Percentiles rank a stretch among this genome's conserved stretches.
Evolutionary conservation across 2,329 filamentous ascomycete genomes (phyloP).

Genomic region (Cladobotryum mycophilum): DNA sequence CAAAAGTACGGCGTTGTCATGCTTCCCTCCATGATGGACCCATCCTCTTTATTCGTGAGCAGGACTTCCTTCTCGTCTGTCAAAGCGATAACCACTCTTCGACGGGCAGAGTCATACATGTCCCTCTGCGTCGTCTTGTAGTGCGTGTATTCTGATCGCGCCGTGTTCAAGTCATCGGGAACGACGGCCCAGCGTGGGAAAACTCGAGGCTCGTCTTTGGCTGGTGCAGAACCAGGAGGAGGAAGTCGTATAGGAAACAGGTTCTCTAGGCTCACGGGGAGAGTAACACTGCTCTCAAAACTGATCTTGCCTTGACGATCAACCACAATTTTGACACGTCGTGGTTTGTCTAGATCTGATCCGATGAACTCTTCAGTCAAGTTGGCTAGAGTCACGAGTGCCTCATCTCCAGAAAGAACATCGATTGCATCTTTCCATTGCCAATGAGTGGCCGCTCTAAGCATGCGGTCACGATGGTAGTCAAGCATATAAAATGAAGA

Average conservation of each 20-base stretch:
- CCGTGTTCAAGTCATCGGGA: constrained; percentile 36
- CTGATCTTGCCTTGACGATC: constrained; percentile 40
- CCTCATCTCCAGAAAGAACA: constrained; percentile 38
- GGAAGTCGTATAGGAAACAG: constrained; percentile 54
- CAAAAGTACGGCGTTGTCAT: constrained; percentile 78
- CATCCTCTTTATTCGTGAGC: constrained; percentile 54
- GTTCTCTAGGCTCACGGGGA: constrained; percentile 39
- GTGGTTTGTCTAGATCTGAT: constrained; percentile 26
- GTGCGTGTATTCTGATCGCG: constrained; percentile 61
- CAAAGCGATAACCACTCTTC: constrained; percentile 48
- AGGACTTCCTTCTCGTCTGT: constrained; percentile 63
- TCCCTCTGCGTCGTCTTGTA: constrained; percentile 77
- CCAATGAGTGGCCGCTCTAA: constrained; percentile 55
- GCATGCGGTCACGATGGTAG: constrained; percentile 71
- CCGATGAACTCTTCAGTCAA: constrained; percentile 31
- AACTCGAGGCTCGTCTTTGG: constrained; percentile 20
- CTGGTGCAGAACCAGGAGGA: constrained; percentile 28
- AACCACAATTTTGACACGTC: constrained; percentile 52
- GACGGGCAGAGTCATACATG: constrained; percentile 65
- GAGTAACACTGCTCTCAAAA: constrained; percentile 32
- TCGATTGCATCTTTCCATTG: constrained; percentile 43
- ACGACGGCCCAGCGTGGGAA: constrained; percentile 35
- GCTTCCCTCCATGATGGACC: constrained; percentile 77
- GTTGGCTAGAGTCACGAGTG: constrained; percentile 35
- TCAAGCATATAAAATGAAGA: constrained; percentile 74